Conservation (phyloP, 2,329 filamentous ascomycete species). For the Aureobasidium sp. region DNA sequence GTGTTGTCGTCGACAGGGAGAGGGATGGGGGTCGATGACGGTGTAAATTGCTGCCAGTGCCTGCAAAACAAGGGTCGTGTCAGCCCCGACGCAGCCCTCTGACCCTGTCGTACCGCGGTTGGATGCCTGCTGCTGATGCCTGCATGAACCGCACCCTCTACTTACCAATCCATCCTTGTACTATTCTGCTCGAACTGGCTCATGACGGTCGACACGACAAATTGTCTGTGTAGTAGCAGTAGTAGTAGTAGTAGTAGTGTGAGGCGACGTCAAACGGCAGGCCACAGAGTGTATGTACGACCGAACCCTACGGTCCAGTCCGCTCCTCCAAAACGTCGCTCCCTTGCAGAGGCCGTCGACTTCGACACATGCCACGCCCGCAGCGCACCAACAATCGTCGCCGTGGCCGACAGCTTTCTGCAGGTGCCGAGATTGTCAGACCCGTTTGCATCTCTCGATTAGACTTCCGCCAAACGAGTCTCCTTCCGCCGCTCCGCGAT, state of each 20-base stretch:
- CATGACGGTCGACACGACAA: constrained; percentile 1
- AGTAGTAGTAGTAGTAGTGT: too few species aligned
- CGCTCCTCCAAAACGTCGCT: constrained; percentile 8
- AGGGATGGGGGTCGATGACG: constrained; percentile 38
- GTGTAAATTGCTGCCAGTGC: constrained; percentile 36
- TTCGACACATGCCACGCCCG: constrained; percentile 13
- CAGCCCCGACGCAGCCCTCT: not conserved
- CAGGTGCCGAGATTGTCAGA: constrained; percentile 12
- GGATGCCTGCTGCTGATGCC: not conserved
- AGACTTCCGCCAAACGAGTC: constrained; percentile 15
- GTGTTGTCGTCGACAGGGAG: not conserved
- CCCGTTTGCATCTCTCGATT: constrained; percentile 10
- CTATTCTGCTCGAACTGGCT: not conserved
- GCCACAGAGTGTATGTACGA: constrained; percentile 8
- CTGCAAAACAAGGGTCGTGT: constrained; percentile 12
- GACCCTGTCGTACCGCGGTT: too few species aligned
- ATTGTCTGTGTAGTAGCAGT: not conserved
- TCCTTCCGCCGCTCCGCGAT: constrained; percentile 8
- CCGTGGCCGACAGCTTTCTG: not conserved
- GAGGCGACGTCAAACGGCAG: constrained; percentile 4
- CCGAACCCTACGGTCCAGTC: constrained; percentile 10
- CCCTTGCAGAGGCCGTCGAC: constrained; percentile 9
- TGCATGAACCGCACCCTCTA: not conserved
- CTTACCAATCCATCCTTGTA: constrained; percentile 14
- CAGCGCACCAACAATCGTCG: constrained; percentile 1